Conservation (phyloP, 768 basidiomycete species). For the Agrocybe chaxingu region DNA sequence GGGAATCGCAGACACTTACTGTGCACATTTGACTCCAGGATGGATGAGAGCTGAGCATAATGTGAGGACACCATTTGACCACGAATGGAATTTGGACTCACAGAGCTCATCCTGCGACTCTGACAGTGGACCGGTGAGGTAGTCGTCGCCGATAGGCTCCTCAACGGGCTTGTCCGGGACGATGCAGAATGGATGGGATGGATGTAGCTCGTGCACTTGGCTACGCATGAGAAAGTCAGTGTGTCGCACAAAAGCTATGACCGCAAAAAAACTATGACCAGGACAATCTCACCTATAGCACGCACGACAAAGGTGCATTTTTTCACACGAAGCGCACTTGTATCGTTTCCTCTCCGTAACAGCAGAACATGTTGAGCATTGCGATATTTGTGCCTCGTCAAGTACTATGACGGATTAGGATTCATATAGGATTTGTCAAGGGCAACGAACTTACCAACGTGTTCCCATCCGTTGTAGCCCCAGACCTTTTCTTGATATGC, state of each 20-base stretch:
- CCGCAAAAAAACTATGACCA: neutral
- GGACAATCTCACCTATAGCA: constrained; percentile 65
- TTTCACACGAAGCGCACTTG: constrained; percentile 80
- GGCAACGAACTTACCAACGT: constrained; percentile 63
- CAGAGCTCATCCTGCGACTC: constrained; percentile 58
- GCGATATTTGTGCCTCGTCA: constrained; percentile 60
- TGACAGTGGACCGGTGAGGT: constrained; percentile 24
- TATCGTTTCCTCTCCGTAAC: constrained; percentile 62
- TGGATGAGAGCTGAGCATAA: constrained; percentile 62
- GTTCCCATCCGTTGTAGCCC: constrained; percentile 81
- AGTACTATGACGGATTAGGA: constrained; percentile 39
- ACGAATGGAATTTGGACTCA: constrained; percentile 28
- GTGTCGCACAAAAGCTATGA: neutral
- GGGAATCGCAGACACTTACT: constrained; percentile 48
- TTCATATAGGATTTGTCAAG: neutral
- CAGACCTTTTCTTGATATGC: constrained; percentile 86
- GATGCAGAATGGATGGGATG: constrained; percentile 79
- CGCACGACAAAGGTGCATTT: constrained; percentile 77
- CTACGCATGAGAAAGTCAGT: constrained; percentile 31
- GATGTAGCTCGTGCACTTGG: constrained; percentile 90
- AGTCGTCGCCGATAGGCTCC: constrained; percentile 37
- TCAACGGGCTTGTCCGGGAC: constrained; percentile 62
- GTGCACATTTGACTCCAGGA: constrained; percentile 79
- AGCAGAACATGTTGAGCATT: constrained; percentile 81
- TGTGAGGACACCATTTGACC: neutral